Evolutionary conservation across 805 yeast species (phyloP).

Genomic region (Lipomyces sp.): DNA sequence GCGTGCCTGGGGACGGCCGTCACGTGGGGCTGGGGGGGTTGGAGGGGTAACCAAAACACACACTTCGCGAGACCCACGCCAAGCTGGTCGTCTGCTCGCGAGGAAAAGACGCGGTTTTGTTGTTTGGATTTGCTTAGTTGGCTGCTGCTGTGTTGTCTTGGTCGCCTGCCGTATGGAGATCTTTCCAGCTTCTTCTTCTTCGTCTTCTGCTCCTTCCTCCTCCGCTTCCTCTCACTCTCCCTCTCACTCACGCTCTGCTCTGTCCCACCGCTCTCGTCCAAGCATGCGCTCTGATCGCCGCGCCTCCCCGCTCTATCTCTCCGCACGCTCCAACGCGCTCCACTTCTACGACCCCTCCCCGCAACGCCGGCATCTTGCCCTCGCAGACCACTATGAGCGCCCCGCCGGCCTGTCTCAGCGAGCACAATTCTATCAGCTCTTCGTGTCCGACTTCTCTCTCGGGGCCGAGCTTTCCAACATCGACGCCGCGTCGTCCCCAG

Average conservation of each 20-base stretch:
- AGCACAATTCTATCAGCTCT: constrained; percentile 21
- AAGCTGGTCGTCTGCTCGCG: no score
- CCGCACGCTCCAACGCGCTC: constrained; percentile 31
- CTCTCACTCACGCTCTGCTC: not conserved
- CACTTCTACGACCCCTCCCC: constrained; percentile 29
- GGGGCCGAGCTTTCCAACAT: constrained; percentile 14
- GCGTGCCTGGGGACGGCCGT: no score
- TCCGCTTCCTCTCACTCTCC: not conserved
- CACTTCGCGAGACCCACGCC: no score
- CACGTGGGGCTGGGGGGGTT: no score
- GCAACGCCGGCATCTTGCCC: constrained; percentile 23
- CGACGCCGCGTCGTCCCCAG: constrained; percentile 12
- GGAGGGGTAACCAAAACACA: no score
- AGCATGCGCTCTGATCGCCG: constrained; percentile 21
- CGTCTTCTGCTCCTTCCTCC: not conserved
- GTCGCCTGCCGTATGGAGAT: no score
- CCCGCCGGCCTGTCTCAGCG: constrained; percentile 6
- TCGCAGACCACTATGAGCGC: constrained; percentile 18
- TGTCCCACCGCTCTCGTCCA: not conserved
- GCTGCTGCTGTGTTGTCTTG: no score
- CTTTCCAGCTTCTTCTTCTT: no score
- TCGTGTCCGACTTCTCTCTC: constrained; percentile 17
- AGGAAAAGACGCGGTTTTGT: no score
- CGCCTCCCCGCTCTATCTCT: constrained; percentile 29
- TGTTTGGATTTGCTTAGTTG: no score